These are phyloP conservation scores for Paramyrothecium sp. DNA, from an alignment of 2,329 filamentous ascomycete species.

Conservation along the genomic window DNA sequence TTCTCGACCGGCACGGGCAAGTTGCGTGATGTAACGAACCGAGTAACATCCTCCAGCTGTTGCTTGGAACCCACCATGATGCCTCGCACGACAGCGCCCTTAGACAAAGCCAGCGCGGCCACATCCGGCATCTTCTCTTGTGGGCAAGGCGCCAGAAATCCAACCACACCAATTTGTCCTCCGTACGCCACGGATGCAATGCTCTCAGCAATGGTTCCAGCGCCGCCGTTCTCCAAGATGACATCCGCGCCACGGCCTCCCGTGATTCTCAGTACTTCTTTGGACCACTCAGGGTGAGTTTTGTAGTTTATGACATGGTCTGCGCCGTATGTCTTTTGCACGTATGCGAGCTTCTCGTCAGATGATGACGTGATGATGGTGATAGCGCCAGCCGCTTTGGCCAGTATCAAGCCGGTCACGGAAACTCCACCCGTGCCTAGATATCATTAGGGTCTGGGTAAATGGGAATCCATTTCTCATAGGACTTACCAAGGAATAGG, in stretches of 20 bases:
- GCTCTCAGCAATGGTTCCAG: constrained; percentile 40
- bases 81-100: constrained; percentile 7
- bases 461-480: not conserved
- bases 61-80: constrained; percentile 8
- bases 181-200: constrained; percentile 41
- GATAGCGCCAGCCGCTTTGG: constrained; percentile 41
- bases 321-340: constrained; percentile 35
- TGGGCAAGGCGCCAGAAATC: constrained; percentile 27
- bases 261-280: constrained; percentile 41
- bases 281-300: constrained; percentile 40
- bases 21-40: not conserved
- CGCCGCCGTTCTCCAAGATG: constrained; percentile 37
- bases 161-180: constrained; percentile 44
- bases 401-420: constrained; percentile 41
- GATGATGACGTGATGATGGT: constrained; percentile 51
- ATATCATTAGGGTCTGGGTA: not conserved
- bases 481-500: constrained; percentile 26
- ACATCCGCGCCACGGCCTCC: constrained; percentile 40
- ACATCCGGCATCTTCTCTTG: constrained; percentile 8
- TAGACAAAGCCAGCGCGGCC: constrained; percentile 2
- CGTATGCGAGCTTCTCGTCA: constrained; percentile 41
- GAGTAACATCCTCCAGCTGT: constrained; percentile 4
- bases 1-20: constrained; percentile 4
- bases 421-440: constrained; percentile 46
- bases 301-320: constrained; percentile 49